These are phyloP conservation scores for Claviceps purpurea DNA, from an alignment of 2,329 filamentous ascomycete genomes.

Conservation along the genomic window DNA sequence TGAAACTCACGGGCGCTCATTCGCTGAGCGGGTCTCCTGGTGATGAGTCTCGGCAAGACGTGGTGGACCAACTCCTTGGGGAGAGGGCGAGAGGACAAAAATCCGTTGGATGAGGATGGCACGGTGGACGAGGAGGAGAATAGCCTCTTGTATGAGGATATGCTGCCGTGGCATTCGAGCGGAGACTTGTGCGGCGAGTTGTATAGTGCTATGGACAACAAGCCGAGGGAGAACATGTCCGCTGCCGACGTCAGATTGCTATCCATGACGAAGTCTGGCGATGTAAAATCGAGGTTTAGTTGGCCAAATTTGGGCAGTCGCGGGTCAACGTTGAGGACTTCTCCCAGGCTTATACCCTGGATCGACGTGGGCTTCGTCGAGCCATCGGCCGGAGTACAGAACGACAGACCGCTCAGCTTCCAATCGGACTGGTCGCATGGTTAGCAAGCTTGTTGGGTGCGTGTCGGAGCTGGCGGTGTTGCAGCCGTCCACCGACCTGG, in stretches of 20 bases:
- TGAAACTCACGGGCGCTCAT: constrained; percentile 87
- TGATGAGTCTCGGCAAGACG: constrained; percentile 76
- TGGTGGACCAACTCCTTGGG: constrained; percentile 64
- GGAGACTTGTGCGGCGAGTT: constrained; percentile 89
- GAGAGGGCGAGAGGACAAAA: constrained; percentile 63
- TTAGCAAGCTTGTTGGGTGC: neutral
- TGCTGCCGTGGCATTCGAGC: constrained; percentile 65
- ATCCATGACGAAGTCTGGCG: constrained; percentile 88
- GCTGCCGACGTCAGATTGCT: constrained; percentile 71
- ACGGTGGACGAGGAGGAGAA: constrained; percentile 68
- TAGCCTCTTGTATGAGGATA: constrained; percentile 72
- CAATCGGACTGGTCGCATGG: constrained; percentile 59
- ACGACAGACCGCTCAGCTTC: constrained; percentile 93
- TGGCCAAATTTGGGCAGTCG: constrained; percentile 72
- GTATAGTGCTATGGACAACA: constrained; percentile 81
- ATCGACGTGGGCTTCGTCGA: constrained; percentile 64
- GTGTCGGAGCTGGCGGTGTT: neutral
- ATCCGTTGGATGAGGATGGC: constrained; percentile 72
- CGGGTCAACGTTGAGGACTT: constrained; percentile 74
- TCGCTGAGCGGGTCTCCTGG: constrained; percentile 72
- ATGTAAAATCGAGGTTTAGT: constrained; percentile 83
- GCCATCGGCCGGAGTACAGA: constrained; percentile 68
- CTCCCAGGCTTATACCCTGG: constrained; percentile 66
- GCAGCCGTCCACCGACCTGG: too few species aligned
- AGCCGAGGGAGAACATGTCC: constrained; percentile 87